phyloP scores from a whole-genome alignment of 257 asterid genomes.

The Sherardia arvensis region DNA sequence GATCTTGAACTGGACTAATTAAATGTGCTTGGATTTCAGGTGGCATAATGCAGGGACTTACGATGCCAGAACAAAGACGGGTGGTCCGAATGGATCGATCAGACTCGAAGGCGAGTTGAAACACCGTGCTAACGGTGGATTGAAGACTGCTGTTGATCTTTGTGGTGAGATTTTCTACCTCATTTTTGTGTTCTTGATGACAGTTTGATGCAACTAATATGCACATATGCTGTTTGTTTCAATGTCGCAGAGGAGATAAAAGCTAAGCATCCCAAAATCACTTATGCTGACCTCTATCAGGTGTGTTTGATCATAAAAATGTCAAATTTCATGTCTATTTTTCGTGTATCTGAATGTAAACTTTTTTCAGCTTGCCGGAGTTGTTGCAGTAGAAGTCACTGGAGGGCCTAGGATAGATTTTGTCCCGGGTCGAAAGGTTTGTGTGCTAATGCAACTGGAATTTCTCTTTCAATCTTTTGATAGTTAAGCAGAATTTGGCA shows the following conservation, averaged over 20 bases:
- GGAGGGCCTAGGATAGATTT: slow-evolving; percentile 76
- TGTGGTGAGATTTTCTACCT: slow-evolving; percentile 36
- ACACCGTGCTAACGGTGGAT: slow-evolving; percentile 61
- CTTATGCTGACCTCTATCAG: slow-evolving; percentile 94
- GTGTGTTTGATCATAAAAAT: slow-evolving; percentile 22
- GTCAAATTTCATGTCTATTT: background rate
- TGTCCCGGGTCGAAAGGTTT: slow-evolving; percentile 76
- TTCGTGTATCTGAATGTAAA: background rate
- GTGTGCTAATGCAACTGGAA: background rate
- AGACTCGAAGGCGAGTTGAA: slow-evolving; percentile 45
- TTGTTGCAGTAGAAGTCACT: slow-evolving; percentile 77
- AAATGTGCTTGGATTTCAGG: slow-evolving; percentile 30
- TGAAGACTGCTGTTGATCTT: slow-evolving; percentile 56
- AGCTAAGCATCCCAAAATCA: slow-evolving; percentile 55
- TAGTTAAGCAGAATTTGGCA: background rate
- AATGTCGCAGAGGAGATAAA: slow-evolving; percentile 58
- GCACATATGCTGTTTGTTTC: background rate
- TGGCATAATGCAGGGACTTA: slow-evolving; percentile 97
- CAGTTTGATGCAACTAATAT: background rate
- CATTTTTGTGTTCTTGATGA: background rate
- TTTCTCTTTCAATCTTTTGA: background rate
- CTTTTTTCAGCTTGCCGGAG: slow-evolving; percentile 69
- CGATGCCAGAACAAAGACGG: slow-evolving; percentile 64
- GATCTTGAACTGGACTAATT: background rate
- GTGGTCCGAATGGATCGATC: slow-evolving; percentile 95